Evolutionary conservation across 768 basidiomycete genomes (phyloP), one percentile per base, ranked within the genome.

Genomic region (Dentipellis sp.): DNA sequence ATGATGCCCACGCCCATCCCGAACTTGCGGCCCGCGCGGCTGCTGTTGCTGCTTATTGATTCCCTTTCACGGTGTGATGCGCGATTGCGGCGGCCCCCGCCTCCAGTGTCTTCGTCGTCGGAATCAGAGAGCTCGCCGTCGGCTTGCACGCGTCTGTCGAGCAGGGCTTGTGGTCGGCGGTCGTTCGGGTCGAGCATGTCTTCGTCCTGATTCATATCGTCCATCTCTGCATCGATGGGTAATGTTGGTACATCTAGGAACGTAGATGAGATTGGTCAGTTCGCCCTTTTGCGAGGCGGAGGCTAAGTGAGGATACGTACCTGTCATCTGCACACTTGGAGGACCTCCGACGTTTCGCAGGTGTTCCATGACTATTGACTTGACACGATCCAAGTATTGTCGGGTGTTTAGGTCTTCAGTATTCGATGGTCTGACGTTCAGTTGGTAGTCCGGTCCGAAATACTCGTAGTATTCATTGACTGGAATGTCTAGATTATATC

Each of bases 381-480:
- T 94, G 57, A 98, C 86, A 48, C 97, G 91, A 46, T 95, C 88
- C 57, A 99, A 77, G 69, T 98, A 99, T 58, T 90, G 89, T 4
- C 81, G 82, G 3, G 91, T 90, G 66, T 99, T 99, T 73, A 95
- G 74, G 66, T 99, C 95, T 62, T 97, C 94, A 58, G 92, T 88
- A 67, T 98, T 99, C 11, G 91, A 94, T 11, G 92, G 74, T 64
- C 87, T 91, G 29, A 99, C 97, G 67, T 99, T 92, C 35, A 99
- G 79, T 67, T 94, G 83, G 65, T 98, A 97, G 65, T 95, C 92
- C 2, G 97, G 97, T 0, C 97, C 97, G 69, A 97, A 98, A 70
- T 98, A 98, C 67, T 98, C 95, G 66, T 94, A 98, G 72, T 98
- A 99, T 72, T 99, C 97, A 65, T 98, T 99, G 60, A 94, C 87